Percentiles rank a stretch among this genome's conserved stretches.
Conservation (phyloP, 495 filamentous ascomycete genomes). For the Cladorrhinum samala region DNA sequence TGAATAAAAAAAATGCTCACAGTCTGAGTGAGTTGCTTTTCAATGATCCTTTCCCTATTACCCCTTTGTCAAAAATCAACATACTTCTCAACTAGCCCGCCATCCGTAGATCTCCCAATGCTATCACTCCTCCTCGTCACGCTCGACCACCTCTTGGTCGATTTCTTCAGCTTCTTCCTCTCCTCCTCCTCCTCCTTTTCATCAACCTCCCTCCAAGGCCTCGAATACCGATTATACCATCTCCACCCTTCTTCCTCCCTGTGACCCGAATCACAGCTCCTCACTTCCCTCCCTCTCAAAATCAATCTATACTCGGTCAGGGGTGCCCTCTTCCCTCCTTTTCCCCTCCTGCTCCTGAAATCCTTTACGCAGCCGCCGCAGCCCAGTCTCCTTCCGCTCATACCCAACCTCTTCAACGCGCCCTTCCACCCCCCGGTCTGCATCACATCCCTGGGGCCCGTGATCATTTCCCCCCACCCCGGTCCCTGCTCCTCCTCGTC, state of each 20-base stretch:
- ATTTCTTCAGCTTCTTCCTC: conserved; percentile 9
- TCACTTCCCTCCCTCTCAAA: conserved; percentile 10
- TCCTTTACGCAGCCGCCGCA: no score
- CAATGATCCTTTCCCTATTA: neutral
- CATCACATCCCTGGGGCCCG: no score
- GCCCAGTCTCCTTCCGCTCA: no score
- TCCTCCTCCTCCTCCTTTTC: conserved; percentile 13
- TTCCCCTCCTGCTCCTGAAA: neutral
- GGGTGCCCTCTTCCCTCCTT: conserved; percentile 2
- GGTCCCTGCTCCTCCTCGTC: neutral
- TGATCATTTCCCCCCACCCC: no score
- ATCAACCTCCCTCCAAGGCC: conserved; percentile 12
- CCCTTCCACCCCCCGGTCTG: no score
- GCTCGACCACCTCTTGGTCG: neutral
- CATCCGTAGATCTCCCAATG: neutral
- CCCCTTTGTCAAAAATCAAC: conserved; percentile 11
- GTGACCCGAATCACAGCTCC: neutral
- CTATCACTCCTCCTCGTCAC: neutral
- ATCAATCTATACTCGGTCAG: conserved; percentile 17
- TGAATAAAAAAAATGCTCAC: neutral
- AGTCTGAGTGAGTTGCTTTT: neutral
- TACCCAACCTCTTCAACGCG: no score
- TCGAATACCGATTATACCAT: conserved; percentile 17
- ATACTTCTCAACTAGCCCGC: conserved; percentile 3
- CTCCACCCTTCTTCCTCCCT: conserved; percentile 11